These are phyloP conservation scores for Pseudogymnoascus sp. DNA, from an alignment of 2,329 filamentous ascomycete genomes.

Conservation along the genomic window DNA sequence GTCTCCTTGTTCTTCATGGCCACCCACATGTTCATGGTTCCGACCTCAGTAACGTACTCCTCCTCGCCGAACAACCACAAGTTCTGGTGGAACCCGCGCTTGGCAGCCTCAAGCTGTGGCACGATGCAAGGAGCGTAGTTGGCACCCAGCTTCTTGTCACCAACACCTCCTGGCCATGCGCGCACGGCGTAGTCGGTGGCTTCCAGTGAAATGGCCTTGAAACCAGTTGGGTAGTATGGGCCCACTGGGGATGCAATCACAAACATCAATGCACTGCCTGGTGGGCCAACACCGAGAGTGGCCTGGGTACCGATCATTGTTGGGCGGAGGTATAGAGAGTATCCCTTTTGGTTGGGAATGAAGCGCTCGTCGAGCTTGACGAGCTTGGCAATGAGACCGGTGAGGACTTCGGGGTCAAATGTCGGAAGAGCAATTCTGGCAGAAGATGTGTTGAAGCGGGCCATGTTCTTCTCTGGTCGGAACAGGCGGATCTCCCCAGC, in stretches of 20 bases:
- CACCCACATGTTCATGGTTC: constrained; percentile 97
- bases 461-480: constrained; percentile 95
- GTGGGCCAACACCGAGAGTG: constrained; percentile 87
- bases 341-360: constrained; percentile 78
- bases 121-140: constrained; percentile 99
- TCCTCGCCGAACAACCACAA: constrained; percentile 95
- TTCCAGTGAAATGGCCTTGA: constrained; percentile 93
- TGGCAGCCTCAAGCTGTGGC: constrained; percentile 87
- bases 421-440: constrained; percentile 88
- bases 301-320: constrained; percentile 96
- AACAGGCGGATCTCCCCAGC: constrained; percentile 75
- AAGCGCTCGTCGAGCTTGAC: constrained; percentile 78
- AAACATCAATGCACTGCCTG: constrained; percentile 83
- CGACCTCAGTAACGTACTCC: constrained; percentile 93
- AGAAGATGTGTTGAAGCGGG: constrained; percentile 81
- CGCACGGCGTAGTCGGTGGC: constrained; percentile 95
- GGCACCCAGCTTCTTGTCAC: constrained; percentile 95
- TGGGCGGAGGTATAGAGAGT: constrained; percentile 90
- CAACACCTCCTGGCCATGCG: constrained; percentile 95
- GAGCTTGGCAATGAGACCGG: constrained; percentile 73
- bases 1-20: constrained; percentile 79
- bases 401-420: constrained; percentile 66
- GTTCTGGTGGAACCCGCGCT: constrained; percentile 93
- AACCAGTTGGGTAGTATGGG: constrained; percentile 95
- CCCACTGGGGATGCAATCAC: constrained; percentile 95